Evolutionary conservation across 1,284 basidiomycete genomes (phyloP).

Genomic region (Cutaneotrichosporon sp.): DNA sequence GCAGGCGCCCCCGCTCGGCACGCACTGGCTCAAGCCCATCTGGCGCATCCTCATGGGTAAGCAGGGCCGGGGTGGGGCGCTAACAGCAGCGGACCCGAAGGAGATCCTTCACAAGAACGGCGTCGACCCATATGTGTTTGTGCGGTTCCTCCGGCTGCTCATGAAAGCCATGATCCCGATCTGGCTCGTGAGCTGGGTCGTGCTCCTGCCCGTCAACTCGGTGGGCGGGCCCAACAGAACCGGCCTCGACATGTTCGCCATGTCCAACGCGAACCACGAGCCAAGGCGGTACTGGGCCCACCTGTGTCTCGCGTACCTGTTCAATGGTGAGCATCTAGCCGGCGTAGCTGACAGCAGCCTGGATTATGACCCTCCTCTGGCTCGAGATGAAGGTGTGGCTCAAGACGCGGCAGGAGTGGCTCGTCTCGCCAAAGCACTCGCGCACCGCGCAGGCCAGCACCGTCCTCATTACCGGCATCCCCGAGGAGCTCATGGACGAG

Average conservation of each 20-base stretch:
- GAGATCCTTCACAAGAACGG: constrained; percentile 57
- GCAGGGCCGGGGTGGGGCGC: no score
- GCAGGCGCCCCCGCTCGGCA: constrained; percentile 39
- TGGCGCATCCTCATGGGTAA: constrained; percentile 36
- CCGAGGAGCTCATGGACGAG: constrained; percentile 64
- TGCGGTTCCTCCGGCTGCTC: constrained; percentile 65
- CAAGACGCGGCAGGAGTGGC: constrained; percentile 67
- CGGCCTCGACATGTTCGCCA: constrained; percentile 60
- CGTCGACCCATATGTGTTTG: constrained; percentile 71
- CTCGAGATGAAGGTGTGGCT: constrained; percentile 67
- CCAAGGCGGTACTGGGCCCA: constrained; percentile 54
- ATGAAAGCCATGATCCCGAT: constrained; percentile 67
- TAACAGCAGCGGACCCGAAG: constrained; percentile 42
- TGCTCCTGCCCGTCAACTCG: constrained; percentile 66
- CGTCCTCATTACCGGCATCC: constrained; percentile 73
- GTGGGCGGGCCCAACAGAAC: constrained; percentile 52
- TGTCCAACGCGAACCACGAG: constrained; percentile 54
- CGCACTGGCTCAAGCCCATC: constrained; percentile 35
- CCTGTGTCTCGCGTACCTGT: constrained; percentile 54
- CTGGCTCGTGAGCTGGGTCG: constrained; percentile 62
- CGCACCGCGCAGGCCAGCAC: constrained; percentile 70
- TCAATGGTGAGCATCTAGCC: constrained; percentile 44
- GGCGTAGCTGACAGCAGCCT: constrained; percentile 45
- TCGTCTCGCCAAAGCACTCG: constrained; percentile 65
- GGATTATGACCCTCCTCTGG: constrained; percentile 70